phyloP scores from a whole-genome alignment of 345 rosid genomes.

The Kandelia obovata region DNA sequence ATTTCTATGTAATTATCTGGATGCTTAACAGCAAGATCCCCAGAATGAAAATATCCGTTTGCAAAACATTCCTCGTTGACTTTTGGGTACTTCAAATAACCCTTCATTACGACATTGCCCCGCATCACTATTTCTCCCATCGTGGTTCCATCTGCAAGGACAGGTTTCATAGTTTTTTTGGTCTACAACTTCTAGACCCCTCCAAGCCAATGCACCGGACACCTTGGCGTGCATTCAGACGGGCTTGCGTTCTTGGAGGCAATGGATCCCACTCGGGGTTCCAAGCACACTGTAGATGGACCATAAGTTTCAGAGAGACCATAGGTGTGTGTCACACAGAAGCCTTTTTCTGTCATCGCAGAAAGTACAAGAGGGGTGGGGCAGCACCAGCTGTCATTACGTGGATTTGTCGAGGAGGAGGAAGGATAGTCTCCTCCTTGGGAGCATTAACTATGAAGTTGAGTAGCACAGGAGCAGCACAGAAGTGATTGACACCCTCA shows the following conservation, averaged over 20 bases:
- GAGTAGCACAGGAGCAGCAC: constrained; percentile 94
- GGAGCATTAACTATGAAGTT: constrained; percentile 71
- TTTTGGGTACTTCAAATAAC: constrained; percentile 79
- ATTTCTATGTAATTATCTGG: constrained; percentile 80
- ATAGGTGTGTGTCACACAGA: constrained; percentile 75
- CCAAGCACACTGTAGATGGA: constrained; percentile 80
- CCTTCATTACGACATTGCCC: constrained; percentile 83
- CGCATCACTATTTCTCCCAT: constrained; percentile 82
- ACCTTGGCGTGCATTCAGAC: constrained; percentile 88
- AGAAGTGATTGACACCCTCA: constrained; percentile 66
- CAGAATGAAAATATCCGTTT: constrained; percentile 86
- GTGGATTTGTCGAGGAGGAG: constrained; percentile 71
- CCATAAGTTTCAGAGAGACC: constrained; percentile 94
- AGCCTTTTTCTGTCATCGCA: constrained; percentile 70
- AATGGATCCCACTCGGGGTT: constrained; percentile 87
- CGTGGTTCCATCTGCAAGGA: constrained; percentile 77
- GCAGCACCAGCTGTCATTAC: constrained; percentile 94
- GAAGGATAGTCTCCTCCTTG: constrained; percentile 64
- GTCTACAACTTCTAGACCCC: constrained; percentile 62
- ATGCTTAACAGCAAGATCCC: constrained; percentile 83
- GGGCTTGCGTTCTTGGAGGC: constrained; percentile 65
- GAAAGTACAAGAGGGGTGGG: constrained; percentile 70
- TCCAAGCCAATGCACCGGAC: constrained; percentile 68
- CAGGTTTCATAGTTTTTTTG: constrained; percentile 53
- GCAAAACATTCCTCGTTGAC: constrained; percentile 76